Evolutionary conservation across 495 filamentous ascomycete genomes (phyloP).

Genomic region (Hypoxylon subgilvum): DNA sequence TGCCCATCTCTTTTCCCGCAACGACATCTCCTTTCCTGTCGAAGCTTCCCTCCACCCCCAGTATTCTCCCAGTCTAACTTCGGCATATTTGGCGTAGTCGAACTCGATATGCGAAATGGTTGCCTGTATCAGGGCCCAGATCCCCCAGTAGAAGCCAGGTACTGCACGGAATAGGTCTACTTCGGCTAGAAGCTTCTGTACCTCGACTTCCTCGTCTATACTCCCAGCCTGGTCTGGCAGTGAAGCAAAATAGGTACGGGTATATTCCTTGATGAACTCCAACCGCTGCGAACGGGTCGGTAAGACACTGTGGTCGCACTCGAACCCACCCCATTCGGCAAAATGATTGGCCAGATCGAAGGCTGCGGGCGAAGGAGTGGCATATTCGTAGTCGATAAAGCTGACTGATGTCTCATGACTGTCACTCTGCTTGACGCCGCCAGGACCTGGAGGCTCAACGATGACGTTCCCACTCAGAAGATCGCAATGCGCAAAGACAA

Average conservation of each 20-base stretch:
- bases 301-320: conserved; percentile 85
- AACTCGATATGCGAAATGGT: conserved; percentile 96
- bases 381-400: conserved; percentile 99
- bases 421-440: conserved; percentile 28
- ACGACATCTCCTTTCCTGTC: conserved; percentile 64
- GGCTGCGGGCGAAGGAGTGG: conserved; percentile 90
- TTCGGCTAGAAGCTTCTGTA: conserved; percentile 67
- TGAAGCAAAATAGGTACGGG: conserved; percentile 63
- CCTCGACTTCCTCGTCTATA: conserved; percentile 65
- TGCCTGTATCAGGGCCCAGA: conserved; percentile 96
- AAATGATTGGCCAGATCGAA: conserved; percentile 99
- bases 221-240: conserved; percentile 46
- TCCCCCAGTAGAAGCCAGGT: conserved; percentile 88
- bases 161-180: conserved; percentile 88
- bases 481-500: conserved; percentile 95
- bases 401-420: conserved; percentile 59
- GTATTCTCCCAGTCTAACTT: conserved; percentile 87
- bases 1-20: conserved; percentile 87
- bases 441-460: conserved; percentile 52
- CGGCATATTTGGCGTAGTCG: conserved; percentile 92
- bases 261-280: conserved; percentile 83
- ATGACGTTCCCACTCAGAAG: conserved; percentile 95
- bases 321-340: conserved; percentile 96
- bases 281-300: conserved; percentile 79
- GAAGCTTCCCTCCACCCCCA: conserved; percentile 86